phyloP scores from a whole-genome alignment of 1,284 basidiomycete genomes.

The Tilletia walkeri region DNA sequence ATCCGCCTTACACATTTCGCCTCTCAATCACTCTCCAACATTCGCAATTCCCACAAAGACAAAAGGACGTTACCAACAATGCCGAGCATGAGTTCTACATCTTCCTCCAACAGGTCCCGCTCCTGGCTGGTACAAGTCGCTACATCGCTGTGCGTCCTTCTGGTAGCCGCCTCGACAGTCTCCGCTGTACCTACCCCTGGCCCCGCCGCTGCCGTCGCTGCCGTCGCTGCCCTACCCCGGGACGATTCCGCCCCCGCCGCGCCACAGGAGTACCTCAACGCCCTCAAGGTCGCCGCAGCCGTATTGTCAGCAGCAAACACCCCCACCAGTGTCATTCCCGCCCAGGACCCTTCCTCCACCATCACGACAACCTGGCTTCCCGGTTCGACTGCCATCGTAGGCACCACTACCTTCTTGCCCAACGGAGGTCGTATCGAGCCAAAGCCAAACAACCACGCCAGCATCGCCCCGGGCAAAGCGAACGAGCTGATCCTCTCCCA shows the following conservation, averaged over 20 bases:
- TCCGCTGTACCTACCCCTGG: not conserved
- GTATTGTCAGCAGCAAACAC: not conserved
- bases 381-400: not conserved
- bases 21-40: not conserved
- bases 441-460: not conserved
- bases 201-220: not conserved
- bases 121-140: not conserved
- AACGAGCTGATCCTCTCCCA: constrained; percentile 8
- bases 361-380: not conserved
- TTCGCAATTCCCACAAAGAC: too few relatives aligned
- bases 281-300: not conserved
- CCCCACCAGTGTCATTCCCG: not conserved
- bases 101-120: too few relatives aligned
- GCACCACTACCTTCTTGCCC: constrained; percentile 9
- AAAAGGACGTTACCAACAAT: not conserved
- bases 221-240: not conserved
- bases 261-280: not conserved
- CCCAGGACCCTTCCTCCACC: not conserved
- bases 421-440: constrained; percentile 5
- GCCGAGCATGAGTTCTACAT: constrained; percentile 1
- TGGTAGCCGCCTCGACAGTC: not conserved
- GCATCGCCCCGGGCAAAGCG: constrained; percentile 12
- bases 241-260: too few relatives aligned
- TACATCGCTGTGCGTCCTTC: not conserved
- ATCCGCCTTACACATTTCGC: not conserved